phyloP scores from a whole-genome alignment of 75 land plant species.

The Pinus taeda region DNA sequence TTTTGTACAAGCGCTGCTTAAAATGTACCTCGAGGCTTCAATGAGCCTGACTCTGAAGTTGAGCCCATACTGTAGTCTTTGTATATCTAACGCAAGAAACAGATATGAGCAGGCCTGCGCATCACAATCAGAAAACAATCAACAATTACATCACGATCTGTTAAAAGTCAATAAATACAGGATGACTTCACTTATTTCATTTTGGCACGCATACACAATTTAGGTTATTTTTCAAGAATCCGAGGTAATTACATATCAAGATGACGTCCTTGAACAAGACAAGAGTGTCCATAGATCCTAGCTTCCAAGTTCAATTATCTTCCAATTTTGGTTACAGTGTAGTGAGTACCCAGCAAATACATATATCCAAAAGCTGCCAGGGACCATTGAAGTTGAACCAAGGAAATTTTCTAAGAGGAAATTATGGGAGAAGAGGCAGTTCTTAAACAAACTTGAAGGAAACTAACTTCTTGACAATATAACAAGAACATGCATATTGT shows the following conservation, averaged over 20 bases:
- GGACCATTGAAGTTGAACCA: too few species aligned
- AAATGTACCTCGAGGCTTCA: slow-evolving; percentile 9
- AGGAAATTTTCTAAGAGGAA: too few species aligned
- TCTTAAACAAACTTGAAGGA: not conserved
- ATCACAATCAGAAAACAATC: not conserved
- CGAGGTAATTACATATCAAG: too few species aligned
- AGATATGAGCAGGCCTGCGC: not conserved
- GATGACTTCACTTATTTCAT: not conserved
- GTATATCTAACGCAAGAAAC: not conserved
- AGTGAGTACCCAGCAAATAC: too few species aligned
- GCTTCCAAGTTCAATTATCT: too few species aligned
- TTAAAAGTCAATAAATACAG: not conserved
- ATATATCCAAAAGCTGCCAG: too few species aligned
- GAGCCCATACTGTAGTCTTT: not conserved
- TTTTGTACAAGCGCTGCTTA: not conserved
- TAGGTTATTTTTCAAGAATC: not conserved
- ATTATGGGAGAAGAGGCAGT: not conserved
- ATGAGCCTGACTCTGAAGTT: slow-evolving; percentile 2
- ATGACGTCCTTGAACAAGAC: too few species aligned
- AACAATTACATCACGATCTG: not conserved
- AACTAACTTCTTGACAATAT: not conserved
- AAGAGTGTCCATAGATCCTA: too few species aligned
- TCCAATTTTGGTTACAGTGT: too few species aligned
- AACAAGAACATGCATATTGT: not conserved
- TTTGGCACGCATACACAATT: not conserved